Evolutionary conservation across 2,329 filamentous ascomycete genomes (phyloP), one percentile per base, ranked within the genome.

Genomic region (Diaporthe vexans): DNA sequence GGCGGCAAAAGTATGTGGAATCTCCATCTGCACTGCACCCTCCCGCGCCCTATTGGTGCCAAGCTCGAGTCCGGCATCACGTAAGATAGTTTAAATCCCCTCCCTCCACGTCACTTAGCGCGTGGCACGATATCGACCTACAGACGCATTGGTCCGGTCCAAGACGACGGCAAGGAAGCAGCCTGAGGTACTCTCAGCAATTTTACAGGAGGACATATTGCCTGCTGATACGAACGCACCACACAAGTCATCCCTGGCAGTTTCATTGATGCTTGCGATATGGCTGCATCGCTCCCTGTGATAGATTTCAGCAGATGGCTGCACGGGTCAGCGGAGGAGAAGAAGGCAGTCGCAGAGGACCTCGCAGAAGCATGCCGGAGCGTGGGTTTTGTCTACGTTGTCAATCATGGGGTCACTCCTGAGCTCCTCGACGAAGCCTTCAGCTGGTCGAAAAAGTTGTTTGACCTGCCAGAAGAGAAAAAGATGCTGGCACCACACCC

Each of bases 401-500:
- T 79, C 72, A 83, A 83, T 73, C 82, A 83, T 69, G 79, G 80
- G 4, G 78, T 86, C 0, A 78, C 83, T 0, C 77, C 79, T 8
- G 78, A 81, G 0, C 72, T 82, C 1, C 77, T 86, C 3, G 78
- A 83, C 1, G 82, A 84, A 43, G 76, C 76, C 15, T 77, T 77
- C 33, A n/a, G 51, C 21, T 84, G 81, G 82, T 80, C 80, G 8
- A 77, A 79, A 57, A 73, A 74, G 37, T 77, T 83, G 26, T 83
- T 82, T 48, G 79, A 78, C 59, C 76, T 83, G 26, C 78, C 81
- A 1, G 33, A 77, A 6, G 81, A 82, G 52, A 78, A 78, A 48
- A 83, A 83, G 74, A 82, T 83, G 81, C 78, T 82, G 37, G 81
- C 82, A 40, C 81, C 81, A 46, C 82, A 83, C 57, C 81, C 82